These are phyloP conservation scores for Rosa multiflora DNA, from an alignment of 306 rosid species.

Conservation along the genomic window DNA sequence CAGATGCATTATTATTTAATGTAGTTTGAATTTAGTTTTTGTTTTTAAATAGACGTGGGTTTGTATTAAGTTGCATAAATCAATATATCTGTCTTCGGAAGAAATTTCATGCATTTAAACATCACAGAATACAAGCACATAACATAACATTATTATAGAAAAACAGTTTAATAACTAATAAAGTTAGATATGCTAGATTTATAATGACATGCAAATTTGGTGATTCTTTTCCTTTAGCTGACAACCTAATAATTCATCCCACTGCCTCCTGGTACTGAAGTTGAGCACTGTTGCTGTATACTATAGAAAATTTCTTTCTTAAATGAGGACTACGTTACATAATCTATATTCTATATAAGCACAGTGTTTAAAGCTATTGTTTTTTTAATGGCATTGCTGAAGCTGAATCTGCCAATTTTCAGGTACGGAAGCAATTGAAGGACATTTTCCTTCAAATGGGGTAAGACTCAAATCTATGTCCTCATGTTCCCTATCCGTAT, in stretches of 20 bases:
- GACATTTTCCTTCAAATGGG: slow-evolving; percentile 87
- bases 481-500: background rate
- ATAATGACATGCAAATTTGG: too few relatives aligned
- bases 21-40: slow-evolving; percentile 4
- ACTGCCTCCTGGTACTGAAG: background rate
- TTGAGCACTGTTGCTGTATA: too few relatives aligned
- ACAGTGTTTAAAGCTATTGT: background rate
- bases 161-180: background rate
- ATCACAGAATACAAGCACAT: background rate
- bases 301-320: too few relatives aligned
- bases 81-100: background rate
- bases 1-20: too few relatives aligned
- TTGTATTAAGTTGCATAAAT: background rate
- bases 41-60: background rate
- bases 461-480: slow-evolving; percentile 39
- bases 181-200: background rate
- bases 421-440: slow-evolving; percentile 81
- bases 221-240: too few relatives aligned
- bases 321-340: slow-evolving; percentile 1
- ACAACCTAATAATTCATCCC: too few relatives aligned
- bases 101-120: background rate
- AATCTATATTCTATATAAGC: background rate
- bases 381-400: background rate
- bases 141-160: too few relatives aligned
- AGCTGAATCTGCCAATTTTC: slow-evolving; percentile 30